phyloP scores from a whole-genome alignment of 371 early-diverging fungal species.

The Scutellospora calospora region DNA sequence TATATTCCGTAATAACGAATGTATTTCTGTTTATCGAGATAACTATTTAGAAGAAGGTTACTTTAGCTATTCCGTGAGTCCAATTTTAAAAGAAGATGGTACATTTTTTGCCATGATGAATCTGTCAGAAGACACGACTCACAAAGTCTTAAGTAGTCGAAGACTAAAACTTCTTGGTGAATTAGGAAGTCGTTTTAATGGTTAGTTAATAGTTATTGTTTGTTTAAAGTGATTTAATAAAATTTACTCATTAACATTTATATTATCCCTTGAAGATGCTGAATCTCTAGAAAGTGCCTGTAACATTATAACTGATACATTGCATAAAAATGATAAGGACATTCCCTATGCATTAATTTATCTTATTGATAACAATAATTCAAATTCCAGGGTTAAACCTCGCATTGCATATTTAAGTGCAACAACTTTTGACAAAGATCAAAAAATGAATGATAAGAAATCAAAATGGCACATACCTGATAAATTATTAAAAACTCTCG shows the following conservation, averaged over 20 bases:
- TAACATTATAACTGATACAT: neutral
- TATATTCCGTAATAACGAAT: conserved; percentile 29
- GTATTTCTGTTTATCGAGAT: neutral
- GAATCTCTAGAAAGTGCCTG: conserved; percentile 30
- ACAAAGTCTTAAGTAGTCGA: conserved; percentile 16
- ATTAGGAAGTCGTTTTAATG: neutral
- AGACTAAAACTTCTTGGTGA: conserved; percentile 7
- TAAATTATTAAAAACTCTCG: conserved; percentile 48
- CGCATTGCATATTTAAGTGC: conserved; percentile 42
- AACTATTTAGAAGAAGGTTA: conserved; percentile 31
- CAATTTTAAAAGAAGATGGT: conserved; percentile 31
- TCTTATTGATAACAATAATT: conserved; percentile 8
- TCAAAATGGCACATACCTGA: conserved; percentile 52
- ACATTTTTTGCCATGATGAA: neutral
- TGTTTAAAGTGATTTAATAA: neutral
- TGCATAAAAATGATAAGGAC: conserved; percentile 49
- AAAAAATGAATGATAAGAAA: conserved; percentile 36
- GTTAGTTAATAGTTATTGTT: neutral
- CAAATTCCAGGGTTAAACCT: neutral
- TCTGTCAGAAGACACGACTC: conserved; percentile 17
- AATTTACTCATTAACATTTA: neutral
- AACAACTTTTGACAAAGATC: conserved; percentile 51
- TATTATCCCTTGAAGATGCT: conserved; percentile 43
- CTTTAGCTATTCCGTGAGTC: conserved; percentile 24
- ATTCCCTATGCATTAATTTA: conserved; percentile 52